Conservation (phyloP, 306 rosid genomes). For the Vigna radiata region DNA sequence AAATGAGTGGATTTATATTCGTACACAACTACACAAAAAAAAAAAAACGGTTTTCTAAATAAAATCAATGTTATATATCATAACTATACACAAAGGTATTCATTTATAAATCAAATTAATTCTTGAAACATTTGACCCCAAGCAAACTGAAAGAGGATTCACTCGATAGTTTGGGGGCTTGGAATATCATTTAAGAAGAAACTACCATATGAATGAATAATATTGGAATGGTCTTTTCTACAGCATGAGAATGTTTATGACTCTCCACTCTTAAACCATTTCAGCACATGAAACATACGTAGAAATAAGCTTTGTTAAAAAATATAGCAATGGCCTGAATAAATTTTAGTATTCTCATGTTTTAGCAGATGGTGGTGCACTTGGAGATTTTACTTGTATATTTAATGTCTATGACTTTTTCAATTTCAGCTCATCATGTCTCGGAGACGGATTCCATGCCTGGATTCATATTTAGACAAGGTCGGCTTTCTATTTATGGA, state of each 20-base stretch:
- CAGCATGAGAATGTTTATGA: not conserved
- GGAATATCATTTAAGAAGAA: conserved; percentile 14
- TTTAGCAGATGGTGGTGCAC: not conserved
- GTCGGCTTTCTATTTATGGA: conserved; percentile 48
- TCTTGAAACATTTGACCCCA: conserved; percentile 8
- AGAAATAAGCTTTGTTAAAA: not conserved
- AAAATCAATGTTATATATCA: conserved; percentile 1
- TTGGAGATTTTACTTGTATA: conserved; percentile 20
- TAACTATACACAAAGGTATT: not conserved
- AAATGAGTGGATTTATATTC: conserved; percentile 2
- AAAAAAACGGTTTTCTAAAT: not conserved
- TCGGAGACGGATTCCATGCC: conserved; percentile 90
- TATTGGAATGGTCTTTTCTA: not conserved
- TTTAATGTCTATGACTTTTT: conserved; percentile 40
- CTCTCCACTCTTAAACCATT: not conserved
- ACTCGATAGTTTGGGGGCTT: conserved; percentile 15
- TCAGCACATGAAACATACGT: not conserved
- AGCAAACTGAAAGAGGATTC: not conserved
- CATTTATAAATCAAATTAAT: conserved; percentile 9
- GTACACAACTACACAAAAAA: not conserved
- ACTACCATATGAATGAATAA: conserved; percentile 31
- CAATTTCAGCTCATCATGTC: conserved; percentile 89
- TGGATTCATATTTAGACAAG: conserved; percentile 97
- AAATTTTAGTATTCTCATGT: not conserved
- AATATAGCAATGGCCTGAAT: not conserved